Base-by-base conservation (phyloP, 106 monocot species). In the Dendrobium huoshanense region DNA sequence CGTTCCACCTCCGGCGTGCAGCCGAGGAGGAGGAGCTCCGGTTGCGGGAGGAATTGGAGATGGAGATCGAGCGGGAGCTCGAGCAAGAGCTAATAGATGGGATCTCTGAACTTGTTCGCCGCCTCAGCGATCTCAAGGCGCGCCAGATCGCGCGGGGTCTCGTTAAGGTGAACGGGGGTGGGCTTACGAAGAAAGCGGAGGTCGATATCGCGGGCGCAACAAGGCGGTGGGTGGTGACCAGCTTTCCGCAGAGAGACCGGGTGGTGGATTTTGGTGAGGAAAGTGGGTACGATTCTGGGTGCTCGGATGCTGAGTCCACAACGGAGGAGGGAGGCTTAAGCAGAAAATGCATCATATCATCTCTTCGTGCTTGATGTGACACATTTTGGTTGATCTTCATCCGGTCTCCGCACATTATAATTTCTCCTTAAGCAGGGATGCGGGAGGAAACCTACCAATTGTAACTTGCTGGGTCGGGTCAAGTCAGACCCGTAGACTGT, bases 41-140 rank as follows among this genome's bases (percentile, higher is more conserved):
- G 43, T 20, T 79, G 18, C 33, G 65, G 41, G 79, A 64, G 44
- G 79, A 79, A 42, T 24, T 79, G 43, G 61, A 37, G n/a, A 25
- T 40, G 19, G 79, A 79, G 64, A 79, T 79, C 40, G 79, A 79
- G 65, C 18, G 40, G 40, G 79, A 79, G 41, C 61, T 79, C n/a
- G 79, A 79, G 65, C 79, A 44, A 20, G 79, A 79, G 64, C 33
- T 79, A 2, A 61, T 79, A 9, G 79, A 79, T 9, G 79, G 65
- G 9, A 79, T 79, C 18, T 61, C 61, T 41, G 41, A 33, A 7
- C 65, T 79, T 33, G 79, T 79, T 18, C 79, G 64, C 10, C 59
- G 64, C 33, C 65, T 79, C 25, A 65, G 65, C 65, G 64, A 79
- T 5, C 79, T 79, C 41, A 79, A 65, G 65, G 79, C 65, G 1